Conservation (phyloP, 1,284 basidiomycete genomes). For the Ustilago tritici region DNA sequence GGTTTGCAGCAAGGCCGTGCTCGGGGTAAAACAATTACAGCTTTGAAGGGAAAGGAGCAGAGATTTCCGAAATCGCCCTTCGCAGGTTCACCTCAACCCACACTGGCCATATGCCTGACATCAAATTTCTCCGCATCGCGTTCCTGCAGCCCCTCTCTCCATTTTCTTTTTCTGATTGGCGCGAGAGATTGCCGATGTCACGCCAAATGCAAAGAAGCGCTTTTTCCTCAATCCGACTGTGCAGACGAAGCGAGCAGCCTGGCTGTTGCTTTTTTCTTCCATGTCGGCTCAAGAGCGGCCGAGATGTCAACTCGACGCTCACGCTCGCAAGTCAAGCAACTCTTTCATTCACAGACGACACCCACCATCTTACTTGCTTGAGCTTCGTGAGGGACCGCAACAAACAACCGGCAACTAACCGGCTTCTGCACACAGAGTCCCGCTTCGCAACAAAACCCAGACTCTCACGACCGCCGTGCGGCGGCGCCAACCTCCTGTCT, state of each 20-base stretch:
- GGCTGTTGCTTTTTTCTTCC: not conserved
- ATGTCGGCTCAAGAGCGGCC: not conserved
- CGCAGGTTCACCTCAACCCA: not conserved
- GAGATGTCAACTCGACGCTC: not conserved
- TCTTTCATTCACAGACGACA: not conserved
- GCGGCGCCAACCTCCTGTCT: not conserved
- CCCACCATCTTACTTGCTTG: not conserved
- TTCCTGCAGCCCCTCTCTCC: slow-evolving; percentile 4
- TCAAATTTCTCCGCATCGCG: slow-evolving; percentile 3
- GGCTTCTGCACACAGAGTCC: not conserved
- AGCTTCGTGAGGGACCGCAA: not conserved
- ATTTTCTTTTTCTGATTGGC: not conserved
- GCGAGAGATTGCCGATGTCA: slow-evolving; percentile 28
- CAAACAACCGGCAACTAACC: slow-evolving; percentile 7
- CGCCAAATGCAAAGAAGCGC: not conserved
- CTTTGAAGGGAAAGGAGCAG: not conserved
- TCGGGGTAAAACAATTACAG: not conserved
- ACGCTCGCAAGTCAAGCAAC: not conserved
- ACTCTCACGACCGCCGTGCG: not conserved
- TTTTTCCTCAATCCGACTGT: slow-evolving; percentile 9
- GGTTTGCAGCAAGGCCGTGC: not conserved
- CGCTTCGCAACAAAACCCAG: not conserved
- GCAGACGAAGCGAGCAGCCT: not conserved
- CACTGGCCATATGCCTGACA: not conserved
- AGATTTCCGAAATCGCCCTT: slow-evolving; percentile 22